Conservation (phyloP, 495 filamentous ascomycete genomes). For the Tuber calosporum region DNA sequence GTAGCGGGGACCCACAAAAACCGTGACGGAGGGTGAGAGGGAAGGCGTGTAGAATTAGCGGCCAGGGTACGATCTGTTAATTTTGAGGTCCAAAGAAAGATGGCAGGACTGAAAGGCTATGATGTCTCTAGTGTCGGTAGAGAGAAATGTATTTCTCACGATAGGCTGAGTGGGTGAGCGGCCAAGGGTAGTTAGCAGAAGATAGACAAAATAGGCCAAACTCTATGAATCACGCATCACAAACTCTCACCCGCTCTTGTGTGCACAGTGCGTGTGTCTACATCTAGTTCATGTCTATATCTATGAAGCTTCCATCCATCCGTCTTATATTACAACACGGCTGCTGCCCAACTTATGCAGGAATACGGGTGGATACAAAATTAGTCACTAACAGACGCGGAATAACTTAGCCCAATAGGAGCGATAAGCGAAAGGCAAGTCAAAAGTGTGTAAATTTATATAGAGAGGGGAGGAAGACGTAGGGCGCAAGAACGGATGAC, state of each 20-base stretch:
- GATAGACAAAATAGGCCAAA: neutral
- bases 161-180: neutral
- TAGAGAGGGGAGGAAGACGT: no score
- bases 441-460: no score
- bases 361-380: neutral
- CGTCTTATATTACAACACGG: no score
- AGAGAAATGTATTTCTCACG: neutral
- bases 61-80: neutral
- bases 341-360: neutral
- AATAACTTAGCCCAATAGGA: no score
- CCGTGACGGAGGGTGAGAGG: no score
- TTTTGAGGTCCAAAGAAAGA: neutral
- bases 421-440: no score
- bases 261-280: neutral
- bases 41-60: neutral
- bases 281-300: neutral
- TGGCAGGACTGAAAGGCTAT: neutral
- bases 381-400: neutral
- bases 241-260: neutral
- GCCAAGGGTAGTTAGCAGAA: neutral
- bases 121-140: neutral
- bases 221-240: neutral
- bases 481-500: no score
- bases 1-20: no score
- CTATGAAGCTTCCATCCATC: no score